A percentile compares a stretch with the other conserved stretches of the same genome.
Conservation (phyloP, 208 protist species). For the Leishmania braziliensis region DNA sequence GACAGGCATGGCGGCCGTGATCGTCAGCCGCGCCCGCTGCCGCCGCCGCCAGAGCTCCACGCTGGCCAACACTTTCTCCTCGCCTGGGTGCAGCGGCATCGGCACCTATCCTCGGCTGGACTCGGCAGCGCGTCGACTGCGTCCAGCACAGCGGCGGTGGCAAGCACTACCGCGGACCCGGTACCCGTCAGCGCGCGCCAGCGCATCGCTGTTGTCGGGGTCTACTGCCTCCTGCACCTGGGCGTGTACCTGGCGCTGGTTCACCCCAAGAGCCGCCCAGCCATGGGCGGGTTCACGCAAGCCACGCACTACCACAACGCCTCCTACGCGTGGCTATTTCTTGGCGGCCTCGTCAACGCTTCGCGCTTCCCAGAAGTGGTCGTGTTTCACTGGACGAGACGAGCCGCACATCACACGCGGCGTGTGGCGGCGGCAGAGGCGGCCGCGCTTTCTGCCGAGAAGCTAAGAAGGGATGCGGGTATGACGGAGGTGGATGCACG, state of each 20-base stretch:
- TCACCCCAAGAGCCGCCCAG: slow-evolving; percentile 37
- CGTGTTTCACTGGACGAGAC: slow-evolving; percentile 27
- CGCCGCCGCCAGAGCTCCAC: not conserved
- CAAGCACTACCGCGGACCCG: not conserved
- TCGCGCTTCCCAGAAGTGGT: slow-evolving; percentile 55
- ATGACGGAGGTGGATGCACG: not conserved
- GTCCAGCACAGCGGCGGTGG: not conserved
- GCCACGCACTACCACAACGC: slow-evolving; percentile 58
- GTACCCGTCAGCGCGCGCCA: slow-evolving; percentile 29
- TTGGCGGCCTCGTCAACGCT: slow-evolving; percentile 47
- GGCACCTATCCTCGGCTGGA: not conserved
- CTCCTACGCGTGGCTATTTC: slow-evolving; percentile 53
- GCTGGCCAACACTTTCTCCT: not conserved
- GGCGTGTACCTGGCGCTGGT: slow-evolving; percentile 46
- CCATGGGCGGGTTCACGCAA: slow-evolving; percentile 48
- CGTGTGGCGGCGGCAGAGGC: slow-evolving; percentile 8
- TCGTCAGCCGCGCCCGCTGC: not conserved
- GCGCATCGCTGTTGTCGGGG: slow-evolving; percentile 31
- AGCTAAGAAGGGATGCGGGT: slow-evolving; percentile 7
- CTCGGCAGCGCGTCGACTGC: not conserved
- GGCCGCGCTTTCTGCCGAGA: slow-evolving; percentile 15
- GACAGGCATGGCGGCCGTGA: not conserved
- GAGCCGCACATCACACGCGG: slow-evolving; percentile 17
- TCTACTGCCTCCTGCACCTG: slow-evolving; percentile 52
- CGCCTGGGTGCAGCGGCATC: slow-evolving; percentile 16